Conservation (phyloP, 176 grass and related monocot species). For the Calamus simplicifolius region DNA sequence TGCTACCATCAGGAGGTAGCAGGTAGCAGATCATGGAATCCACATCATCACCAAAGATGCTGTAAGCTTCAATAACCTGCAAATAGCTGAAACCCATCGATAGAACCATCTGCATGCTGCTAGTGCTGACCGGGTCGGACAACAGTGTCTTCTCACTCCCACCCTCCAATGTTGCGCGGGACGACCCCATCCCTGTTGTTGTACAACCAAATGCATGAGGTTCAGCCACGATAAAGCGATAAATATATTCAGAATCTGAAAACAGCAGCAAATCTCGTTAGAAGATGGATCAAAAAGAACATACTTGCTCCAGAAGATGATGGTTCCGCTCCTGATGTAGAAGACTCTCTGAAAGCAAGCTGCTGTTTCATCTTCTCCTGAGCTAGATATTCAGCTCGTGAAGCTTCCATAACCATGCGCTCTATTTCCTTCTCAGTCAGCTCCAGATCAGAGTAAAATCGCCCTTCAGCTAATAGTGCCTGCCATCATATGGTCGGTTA, state of each 20-base stretch:
- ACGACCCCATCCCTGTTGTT: conserved; percentile 70
- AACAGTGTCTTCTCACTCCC: conserved; percentile 26
- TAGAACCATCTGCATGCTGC: conserved; percentile 70
- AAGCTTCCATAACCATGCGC: conserved; percentile 95
- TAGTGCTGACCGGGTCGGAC: conserved; percentile 56
- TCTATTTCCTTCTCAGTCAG: conserved; percentile 99
- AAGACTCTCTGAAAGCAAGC: conserved; percentile 50
- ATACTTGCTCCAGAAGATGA: conserved; percentile 79
- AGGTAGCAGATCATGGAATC: conserved; percentile 98
- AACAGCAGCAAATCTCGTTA: no score
- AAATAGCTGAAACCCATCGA: conserved; percentile 96
- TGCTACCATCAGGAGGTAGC: conserved; percentile 42
- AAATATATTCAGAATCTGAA: no score
- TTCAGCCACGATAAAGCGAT: not conserved
- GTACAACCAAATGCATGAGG: conserved; percentile 11
- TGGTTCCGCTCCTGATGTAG: conserved; percentile 80
- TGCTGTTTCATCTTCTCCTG: conserved; percentile 48
- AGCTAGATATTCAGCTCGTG: conserved; percentile 72
- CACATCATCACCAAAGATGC: conserved; percentile 90
- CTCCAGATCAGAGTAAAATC: conserved; percentile 89
- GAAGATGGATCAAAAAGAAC: not conserved
- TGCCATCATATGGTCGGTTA: conserved; percentile 20
- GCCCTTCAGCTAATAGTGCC: conserved; percentile 91
- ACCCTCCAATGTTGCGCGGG: conserved; percentile 23
- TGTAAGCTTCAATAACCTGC: conserved; percentile 86